phyloP scores from a whole-genome alignment of 208 protist genomes.

The Acanthamoeba castellanii region DNA sequence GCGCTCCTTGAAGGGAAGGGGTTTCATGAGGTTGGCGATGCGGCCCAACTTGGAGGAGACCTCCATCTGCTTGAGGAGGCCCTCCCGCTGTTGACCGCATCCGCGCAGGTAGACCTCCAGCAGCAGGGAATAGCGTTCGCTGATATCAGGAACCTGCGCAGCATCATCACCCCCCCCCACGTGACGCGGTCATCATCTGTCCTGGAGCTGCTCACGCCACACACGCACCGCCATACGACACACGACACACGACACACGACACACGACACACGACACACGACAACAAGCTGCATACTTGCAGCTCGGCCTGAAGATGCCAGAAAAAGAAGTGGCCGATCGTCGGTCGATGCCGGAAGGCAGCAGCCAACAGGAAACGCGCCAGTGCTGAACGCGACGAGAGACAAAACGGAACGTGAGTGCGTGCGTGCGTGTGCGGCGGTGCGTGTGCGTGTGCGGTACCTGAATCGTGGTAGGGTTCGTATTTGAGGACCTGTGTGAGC shows the following conservation, averaged over 20 bases:
- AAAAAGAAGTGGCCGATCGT: slow-evolving; percentile 90
- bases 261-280: background rate
- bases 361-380: slow-evolving; percentile 88
- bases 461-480: slow-evolving; percentile 91
- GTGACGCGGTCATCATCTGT: background rate
- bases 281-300: background rate
- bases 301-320: slow-evolving; percentile 86
- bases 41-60: background rate
- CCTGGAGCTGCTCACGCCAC: too few relatives aligned
- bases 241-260: too few relatives aligned
- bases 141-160: slow-evolving; percentile 82
- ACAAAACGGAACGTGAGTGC: too few relatives aligned
- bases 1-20: slow-evolving; percentile 24
- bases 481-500: slow-evolving; percentile 90
- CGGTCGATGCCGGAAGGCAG: slow-evolving; percentile 83
- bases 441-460: background rate
- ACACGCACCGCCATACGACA: too few relatives aligned
- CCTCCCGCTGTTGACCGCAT: slow-evolving; percentile 75
- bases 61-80: slow-evolving; percentile 53
- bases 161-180: background rate
- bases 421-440: too few relatives aligned
- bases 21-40: slow-evolving; percentile 45
- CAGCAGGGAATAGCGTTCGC: slow-evolving; percentile 85
- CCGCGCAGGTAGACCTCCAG: slow-evolving; percentile 83
- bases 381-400: too few relatives aligned